Conservation (phyloP, 305 asterid genomes). For the Solanum chacoense region DNA sequence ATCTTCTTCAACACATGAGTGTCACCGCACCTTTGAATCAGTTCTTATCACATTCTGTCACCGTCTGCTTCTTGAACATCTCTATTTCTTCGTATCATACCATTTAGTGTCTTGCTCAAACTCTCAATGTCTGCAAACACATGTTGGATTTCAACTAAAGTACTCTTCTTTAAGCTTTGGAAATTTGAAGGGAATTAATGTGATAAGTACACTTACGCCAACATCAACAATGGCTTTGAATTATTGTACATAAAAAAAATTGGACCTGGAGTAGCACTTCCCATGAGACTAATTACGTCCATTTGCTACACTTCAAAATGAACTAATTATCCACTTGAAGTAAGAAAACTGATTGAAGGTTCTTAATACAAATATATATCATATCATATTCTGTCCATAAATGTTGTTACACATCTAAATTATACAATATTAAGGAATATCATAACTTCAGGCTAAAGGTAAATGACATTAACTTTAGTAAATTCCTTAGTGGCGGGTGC, state of each 20-base stretch:
- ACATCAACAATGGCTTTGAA: too few relatives aligned
- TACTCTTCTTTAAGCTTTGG: conserved; percentile 6
- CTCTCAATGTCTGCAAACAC: conserved; percentile 17
- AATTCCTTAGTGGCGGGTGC: too few relatives aligned
- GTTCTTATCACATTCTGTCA: conserved; percentile 4
- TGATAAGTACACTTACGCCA: not conserved
- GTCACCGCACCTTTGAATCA: conserved; percentile 6
- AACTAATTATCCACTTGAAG: not conserved
- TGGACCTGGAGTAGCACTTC: conserved; percentile 22
- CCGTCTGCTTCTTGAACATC: not conserved
- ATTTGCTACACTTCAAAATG: not conserved
- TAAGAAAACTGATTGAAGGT: not conserved
- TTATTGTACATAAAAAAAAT: too few relatives aligned
- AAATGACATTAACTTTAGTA: too few relatives aligned
- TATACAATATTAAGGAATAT: too few relatives aligned
- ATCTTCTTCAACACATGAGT: conserved; percentile 5
- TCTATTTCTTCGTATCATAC: not conserved
- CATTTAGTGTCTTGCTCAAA: conserved; percentile 15
- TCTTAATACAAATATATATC: not conserved
- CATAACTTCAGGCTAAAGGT: too few relatives aligned
- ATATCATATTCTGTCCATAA: not conserved
- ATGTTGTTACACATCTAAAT: too few relatives aligned
- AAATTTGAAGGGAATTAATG: conserved; percentile 10
- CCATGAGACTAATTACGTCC: not conserved
- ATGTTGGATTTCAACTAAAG: conserved; percentile 7